phyloP scores from a whole-genome alignment of 768 basidiomycete genomes.

The Sarcodon sp. region DNA sequence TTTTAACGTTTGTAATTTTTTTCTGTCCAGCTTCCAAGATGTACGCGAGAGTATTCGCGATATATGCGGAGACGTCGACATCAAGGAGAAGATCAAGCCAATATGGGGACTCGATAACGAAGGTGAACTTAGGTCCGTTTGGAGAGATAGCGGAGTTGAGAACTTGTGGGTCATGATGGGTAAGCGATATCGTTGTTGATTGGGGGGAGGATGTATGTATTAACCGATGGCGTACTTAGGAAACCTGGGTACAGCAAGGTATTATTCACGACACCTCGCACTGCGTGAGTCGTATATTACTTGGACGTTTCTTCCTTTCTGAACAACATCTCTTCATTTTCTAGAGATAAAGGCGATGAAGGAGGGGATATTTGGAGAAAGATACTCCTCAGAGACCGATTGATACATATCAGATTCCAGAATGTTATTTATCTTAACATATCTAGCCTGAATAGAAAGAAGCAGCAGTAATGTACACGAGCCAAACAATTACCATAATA shows the following conservation, averaged over 20 bases:
- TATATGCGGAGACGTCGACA: slow-evolving; percentile 30
- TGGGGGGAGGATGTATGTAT: not conserved
- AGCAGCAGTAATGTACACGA: not conserved
- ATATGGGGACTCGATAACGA: slow-evolving; percentile 57
- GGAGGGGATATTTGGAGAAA: slow-evolving; percentile 26
- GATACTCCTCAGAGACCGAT: slow-evolving; percentile 10
- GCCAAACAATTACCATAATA: not conserved
- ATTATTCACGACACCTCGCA: slow-evolving; percentile 56
- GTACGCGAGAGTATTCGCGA: slow-evolving; percentile 22
- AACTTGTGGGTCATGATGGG: slow-evolving; percentile 52
- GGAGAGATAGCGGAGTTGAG: slow-evolving; percentile 35
- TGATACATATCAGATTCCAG: not conserved
- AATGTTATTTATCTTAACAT: not conserved
- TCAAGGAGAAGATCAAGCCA: slow-evolving; percentile 31
- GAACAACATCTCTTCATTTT: not conserved
- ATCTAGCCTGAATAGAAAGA: no score
- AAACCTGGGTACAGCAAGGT: slow-evolving; percentile 47
- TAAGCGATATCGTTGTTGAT: slow-evolving; percentile 9
- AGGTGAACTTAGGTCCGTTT: slow-evolving; percentile 42
- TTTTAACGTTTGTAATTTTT: not conserved
- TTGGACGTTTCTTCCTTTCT: not conserved
- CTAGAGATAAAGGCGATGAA: slow-evolving; percentile 62
- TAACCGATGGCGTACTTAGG: slow-evolving; percentile 15
- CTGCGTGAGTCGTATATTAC: slow-evolving; percentile 32
- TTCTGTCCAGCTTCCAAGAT: slow-evolving; percentile 28